A percentile compares a stretch with the other conserved stretches of the same genome.
phyloP scores from a whole-genome alignment of 2,329 filamentous ascomycete species.

The Penicillium sp. region DNA sequence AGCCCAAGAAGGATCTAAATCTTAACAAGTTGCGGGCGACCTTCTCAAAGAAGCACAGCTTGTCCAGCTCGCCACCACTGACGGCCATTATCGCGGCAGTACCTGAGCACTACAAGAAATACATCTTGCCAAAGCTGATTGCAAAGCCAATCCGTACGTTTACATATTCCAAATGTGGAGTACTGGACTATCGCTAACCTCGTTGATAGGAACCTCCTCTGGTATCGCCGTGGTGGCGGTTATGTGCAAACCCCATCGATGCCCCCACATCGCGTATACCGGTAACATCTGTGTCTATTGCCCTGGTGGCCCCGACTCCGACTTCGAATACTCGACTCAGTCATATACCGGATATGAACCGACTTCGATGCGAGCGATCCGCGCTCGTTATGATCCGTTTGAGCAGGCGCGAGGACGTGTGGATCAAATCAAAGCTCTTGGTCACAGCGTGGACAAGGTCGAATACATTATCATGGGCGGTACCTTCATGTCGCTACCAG shows the following conservation, averaged over 20 bases:
- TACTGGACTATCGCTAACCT: constrained; percentile 13
- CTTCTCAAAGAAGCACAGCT: constrained; percentile 86
- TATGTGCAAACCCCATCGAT: constrained; percentile 98
- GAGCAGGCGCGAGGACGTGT: constrained; percentile 94
- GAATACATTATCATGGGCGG: constrained; percentile 99
- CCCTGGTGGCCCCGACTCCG: constrained; percentile 92
- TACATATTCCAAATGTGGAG: background rate
- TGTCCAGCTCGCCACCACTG: constrained; percentile 82
- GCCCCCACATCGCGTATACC: constrained; percentile 96
- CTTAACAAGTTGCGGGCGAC: constrained; percentile 84
- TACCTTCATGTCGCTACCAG: constrained; percentile 94
- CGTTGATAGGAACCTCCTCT: constrained; percentile 75
- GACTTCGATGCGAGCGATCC: constrained; percentile 96
- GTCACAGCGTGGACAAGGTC: constrained; percentile 97
- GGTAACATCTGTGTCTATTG: constrained; percentile 99
- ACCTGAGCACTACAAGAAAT: constrained; percentile 99
- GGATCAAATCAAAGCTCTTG: constrained; percentile 92
- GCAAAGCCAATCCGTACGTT: constrained; percentile 86
- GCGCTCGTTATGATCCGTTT: constrained; percentile 94
- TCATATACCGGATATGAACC: constrained; percentile 98
- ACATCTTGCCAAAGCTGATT: constrained; percentile 91
- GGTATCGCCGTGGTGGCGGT: constrained; percentile 98
- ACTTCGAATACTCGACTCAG: constrained; percentile 98
- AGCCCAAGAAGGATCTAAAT: constrained; percentile 81
- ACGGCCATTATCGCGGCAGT: constrained; percentile 97